phyloP scores from a whole-genome alignment of 2,329 filamentous ascomycete species.

The Ustulina deusta region DNA sequence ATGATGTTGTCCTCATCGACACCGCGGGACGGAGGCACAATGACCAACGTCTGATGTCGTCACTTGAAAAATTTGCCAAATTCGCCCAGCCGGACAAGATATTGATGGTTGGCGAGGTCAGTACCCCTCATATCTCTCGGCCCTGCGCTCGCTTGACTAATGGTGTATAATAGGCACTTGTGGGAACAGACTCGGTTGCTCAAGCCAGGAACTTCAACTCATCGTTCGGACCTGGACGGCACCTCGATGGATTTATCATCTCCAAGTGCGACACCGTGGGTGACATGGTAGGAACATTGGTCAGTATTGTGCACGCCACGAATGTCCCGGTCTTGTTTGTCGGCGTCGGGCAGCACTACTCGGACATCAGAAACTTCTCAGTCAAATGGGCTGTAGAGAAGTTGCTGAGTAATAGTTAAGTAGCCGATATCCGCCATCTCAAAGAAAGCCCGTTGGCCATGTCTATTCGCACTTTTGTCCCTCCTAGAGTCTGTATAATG shows the following conservation, averaged over 20 bases:
- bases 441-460: conserved; percentile 7
- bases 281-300: conserved; percentile 97
- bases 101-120: conserved; percentile 85
- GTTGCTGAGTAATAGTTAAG: conserved; percentile 65
- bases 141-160: conserved; percentile 32
- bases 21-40: conserved; percentile 96
- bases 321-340: conserved; percentile 96
- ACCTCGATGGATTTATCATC: conserved; percentile 96
- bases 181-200: conserved; percentile 93
- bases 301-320: conserved; percentile 97
- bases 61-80: conserved; percentile 96
- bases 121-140: conserved; percentile 30
- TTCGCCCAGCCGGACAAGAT: conserved; percentile 98
- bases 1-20: conserved; percentile 96
- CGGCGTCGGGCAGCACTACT: conserved; percentile 78
- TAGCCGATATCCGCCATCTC: conserved; percentile 5
- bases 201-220: conserved; percentile 97
- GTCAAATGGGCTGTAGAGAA: conserved; percentile 78
- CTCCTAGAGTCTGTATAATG: not conserved
- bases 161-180: conserved; percentile 71
- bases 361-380: conserved; percentile 75
- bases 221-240: conserved; percentile 83
- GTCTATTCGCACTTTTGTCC: not conserved
- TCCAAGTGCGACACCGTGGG: conserved; percentile 98
- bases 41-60: conserved; percentile 94